Evolutionary conservation across 2,329 filamentous ascomycete genomes (phyloP).

Genomic region (Diaporthe humulicola): DNA sequence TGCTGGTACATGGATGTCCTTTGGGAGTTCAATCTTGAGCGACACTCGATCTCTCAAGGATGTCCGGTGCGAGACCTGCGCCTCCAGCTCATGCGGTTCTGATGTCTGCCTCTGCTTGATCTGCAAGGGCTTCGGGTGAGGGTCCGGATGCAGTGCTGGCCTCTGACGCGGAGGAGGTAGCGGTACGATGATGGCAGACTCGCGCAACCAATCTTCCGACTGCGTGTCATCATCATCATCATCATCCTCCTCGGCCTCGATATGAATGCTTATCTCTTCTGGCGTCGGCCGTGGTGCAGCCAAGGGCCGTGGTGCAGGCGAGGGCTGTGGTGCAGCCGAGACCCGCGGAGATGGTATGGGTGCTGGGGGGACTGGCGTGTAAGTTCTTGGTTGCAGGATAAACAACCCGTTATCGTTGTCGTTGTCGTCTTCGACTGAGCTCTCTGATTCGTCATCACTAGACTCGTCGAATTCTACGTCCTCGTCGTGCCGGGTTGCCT

Average conservation of each 20-base stretch:
- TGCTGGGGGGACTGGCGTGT: slow-evolving; percentile 65
- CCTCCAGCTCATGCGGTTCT: slow-evolving; percentile 44
- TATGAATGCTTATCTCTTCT: slow-evolving; percentile 38
- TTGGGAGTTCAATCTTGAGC: slow-evolving; percentile 64
- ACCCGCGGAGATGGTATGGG: slow-evolving; percentile 63
- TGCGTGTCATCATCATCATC: slow-evolving; percentile 9
- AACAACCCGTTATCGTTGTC: slow-evolving; percentile 58
- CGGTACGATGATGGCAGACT: slow-evolving; percentile 38
- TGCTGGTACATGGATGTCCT: slow-evolving; percentile 67
- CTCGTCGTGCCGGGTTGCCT: slow-evolving; percentile 13
- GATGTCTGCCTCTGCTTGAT: slow-evolving; percentile 36
- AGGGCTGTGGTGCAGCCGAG: not conserved
- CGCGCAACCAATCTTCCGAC: slow-evolving; percentile 34
- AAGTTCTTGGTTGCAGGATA: slow-evolving; percentile 69
- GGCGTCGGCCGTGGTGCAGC: slow-evolving; percentile 32
- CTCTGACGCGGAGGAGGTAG: slow-evolving; percentile 19
- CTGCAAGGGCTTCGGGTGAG: slow-evolving; percentile 34
- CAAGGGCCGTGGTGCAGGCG: slow-evolving; percentile 51
- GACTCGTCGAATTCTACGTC: slow-evolving; percentile 27
- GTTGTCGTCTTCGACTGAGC: slow-evolving; percentile 7
- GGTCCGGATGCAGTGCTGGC: not conserved
- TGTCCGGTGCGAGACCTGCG: slow-evolving; percentile 50
- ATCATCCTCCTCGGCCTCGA: slow-evolving; percentile 39
- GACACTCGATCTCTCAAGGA: slow-evolving; percentile 69
- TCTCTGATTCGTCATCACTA: slow-evolving; percentile 29